Evolutionary conservation across 73 alveolate species (phyloP).

Genomic region (Paramecium primaurelia): DNA sequence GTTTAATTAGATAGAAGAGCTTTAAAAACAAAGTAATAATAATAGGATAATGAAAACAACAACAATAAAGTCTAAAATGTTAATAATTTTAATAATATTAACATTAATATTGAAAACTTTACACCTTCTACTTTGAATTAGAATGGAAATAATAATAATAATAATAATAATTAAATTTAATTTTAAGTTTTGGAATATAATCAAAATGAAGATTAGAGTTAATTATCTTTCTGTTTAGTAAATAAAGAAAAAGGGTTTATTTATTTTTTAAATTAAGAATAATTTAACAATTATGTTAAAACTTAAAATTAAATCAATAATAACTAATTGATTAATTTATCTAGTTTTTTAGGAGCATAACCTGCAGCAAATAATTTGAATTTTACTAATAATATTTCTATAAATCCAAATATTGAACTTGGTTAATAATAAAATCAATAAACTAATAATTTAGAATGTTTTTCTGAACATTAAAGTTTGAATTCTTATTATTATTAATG

Average conservation of each 20-base stretch:
- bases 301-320: not conserved
- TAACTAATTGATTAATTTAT: not conserved
- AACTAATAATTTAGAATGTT: not conserved
- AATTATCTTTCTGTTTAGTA: slow-evolving; percentile 3
- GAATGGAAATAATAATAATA: not conserved
- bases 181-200: not conserved
- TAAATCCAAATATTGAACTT: not conserved
- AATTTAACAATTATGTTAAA: not conserved
- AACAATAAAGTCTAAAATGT: not conserved
- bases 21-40: not conserved
- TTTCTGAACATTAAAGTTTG: not conserved
- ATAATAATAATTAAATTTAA: not conserved
- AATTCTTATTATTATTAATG: not conserved
- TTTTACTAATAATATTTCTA: not conserved
- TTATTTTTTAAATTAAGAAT: not conserved
- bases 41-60: not conserved
- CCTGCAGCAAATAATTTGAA: not conserved
- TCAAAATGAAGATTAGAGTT: not conserved
- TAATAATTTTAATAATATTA: not conserved
- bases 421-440: not conserved
- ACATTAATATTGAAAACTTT: not conserved
- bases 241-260: not conserved
- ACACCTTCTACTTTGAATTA: not conserved
- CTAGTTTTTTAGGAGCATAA: not conserved
- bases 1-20: not conserved